phyloP scores from a whole-genome alignment of 345 rosid species.

The Brassica rapa region DNA sequence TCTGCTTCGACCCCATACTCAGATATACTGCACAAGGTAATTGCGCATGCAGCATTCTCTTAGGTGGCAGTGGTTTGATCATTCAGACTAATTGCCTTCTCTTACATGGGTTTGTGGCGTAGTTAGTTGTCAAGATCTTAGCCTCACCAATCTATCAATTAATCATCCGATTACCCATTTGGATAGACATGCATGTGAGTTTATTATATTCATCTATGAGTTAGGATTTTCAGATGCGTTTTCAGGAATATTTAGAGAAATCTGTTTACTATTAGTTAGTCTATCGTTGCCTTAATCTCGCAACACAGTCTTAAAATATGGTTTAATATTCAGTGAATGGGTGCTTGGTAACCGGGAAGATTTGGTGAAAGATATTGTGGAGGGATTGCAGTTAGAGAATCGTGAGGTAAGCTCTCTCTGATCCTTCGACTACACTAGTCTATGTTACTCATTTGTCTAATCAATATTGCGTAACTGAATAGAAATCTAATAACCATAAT shows the following conservation, averaged over 20 bases:
- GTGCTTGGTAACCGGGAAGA: constrained; percentile 95
- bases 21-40: constrained; percentile 94
- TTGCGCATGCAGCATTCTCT: constrained; percentile 17
- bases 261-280: constrained; percentile 5
- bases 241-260: background rate
- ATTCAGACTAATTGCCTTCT: background rate
- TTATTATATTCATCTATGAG: background rate
- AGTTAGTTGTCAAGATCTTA: background rate
- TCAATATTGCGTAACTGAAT: background rate
- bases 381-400: constrained; percentile 67
- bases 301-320: constrained; percentile 11
- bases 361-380: constrained; percentile 80
- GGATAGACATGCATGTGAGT: constrained; percentile 8
- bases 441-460: background rate
- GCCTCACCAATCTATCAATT: background rate
- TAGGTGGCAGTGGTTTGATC: background rate
- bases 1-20: constrained; percentile 87
- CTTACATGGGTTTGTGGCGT: background rate
- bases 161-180: background rate
- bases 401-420: constrained; percentile 68
- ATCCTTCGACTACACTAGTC: background rate
- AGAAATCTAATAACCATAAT: background rate
- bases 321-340: constrained; percentile 69
- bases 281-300: background rate
- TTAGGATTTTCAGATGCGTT: background rate